These are phyloP conservation scores for Pichia californica DNA, from an alignment of 805 yeast species.

Conservation along the genomic window DNA sequence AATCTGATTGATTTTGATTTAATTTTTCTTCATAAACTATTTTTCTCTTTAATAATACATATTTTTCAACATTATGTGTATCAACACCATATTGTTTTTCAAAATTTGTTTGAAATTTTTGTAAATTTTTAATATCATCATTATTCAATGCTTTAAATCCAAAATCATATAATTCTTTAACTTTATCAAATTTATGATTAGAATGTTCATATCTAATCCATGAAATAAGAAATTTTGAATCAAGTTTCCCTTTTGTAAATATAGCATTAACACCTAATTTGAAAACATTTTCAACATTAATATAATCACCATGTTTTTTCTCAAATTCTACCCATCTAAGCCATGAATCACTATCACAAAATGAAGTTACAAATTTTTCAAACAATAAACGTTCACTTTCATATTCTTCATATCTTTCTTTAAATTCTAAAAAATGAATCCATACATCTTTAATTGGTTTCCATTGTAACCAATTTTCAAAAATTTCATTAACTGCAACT, in stretches of 20 bases:
- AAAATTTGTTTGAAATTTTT: slow-evolving; percentile 45
- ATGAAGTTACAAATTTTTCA: slow-evolving; percentile 46
- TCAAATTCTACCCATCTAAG: slow-evolving; percentile 71
- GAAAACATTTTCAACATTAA: slow-evolving; percentile 55
- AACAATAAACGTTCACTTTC: slow-evolving; percentile 55
- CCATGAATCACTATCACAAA: slow-evolving; percentile 59
- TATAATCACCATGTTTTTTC: slow-evolving; percentile 37
- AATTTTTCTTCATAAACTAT: slow-evolving; percentile 47
- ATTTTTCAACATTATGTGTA: slow-evolving; percentile 43
- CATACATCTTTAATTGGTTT: slow-evolving; percentile 62
- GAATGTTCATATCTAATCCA: slow-evolving; percentile 74
- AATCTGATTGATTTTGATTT: slow-evolving; percentile 44
- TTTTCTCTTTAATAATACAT: slow-evolving; percentile 48
- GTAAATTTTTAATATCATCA: slow-evolving; percentile 31
- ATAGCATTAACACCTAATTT: slow-evolving; percentile 59
- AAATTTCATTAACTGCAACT: slow-evolving; percentile 55
- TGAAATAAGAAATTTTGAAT: slow-evolving; percentile 34
- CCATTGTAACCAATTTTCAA: slow-evolving; percentile 78
- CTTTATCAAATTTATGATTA: slow-evolving; percentile 55
- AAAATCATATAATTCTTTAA: slow-evolving; percentile 48
- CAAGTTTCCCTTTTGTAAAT: slow-evolving; percentile 25
- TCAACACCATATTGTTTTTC: slow-evolving; percentile 58
- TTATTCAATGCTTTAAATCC: slow-evolving; percentile 37
- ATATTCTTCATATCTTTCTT: slow-evolving; percentile 48
- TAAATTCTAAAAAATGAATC: slow-evolving; percentile 69